phyloP scores from a whole-genome alignment of 2,329 filamentous ascomycete genomes.

The Fonsecaea nubica region DNA sequence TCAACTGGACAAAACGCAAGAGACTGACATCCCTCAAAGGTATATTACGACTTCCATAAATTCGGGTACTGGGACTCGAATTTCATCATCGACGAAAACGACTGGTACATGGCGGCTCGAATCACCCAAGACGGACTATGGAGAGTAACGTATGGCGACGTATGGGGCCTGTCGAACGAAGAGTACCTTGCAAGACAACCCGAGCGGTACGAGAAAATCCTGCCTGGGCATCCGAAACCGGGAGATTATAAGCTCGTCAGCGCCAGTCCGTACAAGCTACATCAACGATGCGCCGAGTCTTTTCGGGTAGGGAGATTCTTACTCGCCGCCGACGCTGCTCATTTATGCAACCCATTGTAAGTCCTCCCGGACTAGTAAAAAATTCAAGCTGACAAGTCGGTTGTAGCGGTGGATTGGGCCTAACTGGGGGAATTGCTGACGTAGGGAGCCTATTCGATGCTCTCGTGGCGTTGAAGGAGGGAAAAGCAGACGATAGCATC shows the following conservation, averaged over 20 bases:
- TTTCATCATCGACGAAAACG: slow-evolving; percentile 66
- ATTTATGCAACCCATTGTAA: slow-evolving; percentile 57
- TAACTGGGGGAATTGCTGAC: slow-evolving; percentile 69
- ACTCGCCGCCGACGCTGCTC: slow-evolving; percentile 67
- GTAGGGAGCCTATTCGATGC: slow-evolving; percentile 68
- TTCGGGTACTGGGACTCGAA: slow-evolving; percentile 37
- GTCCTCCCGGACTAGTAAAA: neutral
- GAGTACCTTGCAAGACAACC: slow-evolving; percentile 62
- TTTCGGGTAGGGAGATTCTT: slow-evolving; percentile 65
- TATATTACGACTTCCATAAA: slow-evolving; percentile 36
- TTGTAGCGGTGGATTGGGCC: slow-evolving; percentile 62
- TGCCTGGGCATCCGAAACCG: slow-evolving; percentile 66
- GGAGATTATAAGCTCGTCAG: slow-evolving; percentile 63
- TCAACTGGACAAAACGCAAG: neutral
- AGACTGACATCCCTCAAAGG: slow-evolving; percentile 11
- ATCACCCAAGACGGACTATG: slow-evolving; percentile 67
- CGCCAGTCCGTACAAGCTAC: slow-evolving; percentile 67
- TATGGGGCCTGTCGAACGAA: slow-evolving; percentile 59
- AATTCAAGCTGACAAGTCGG: slow-evolving; percentile 4
- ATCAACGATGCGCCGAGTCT: slow-evolving; percentile 64
- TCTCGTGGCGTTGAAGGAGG: slow-evolving; percentile 54
- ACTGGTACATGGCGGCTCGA: slow-evolving; percentile 69
- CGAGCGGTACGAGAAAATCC: slow-evolving; percentile 62
- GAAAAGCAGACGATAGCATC: slow-evolving; percentile 49
- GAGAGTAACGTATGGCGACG: slow-evolving; percentile 69